Base-by-base conservation (phyloP, 2,329 filamentous ascomycete species). In the Metarhizium brunneum region DNA sequence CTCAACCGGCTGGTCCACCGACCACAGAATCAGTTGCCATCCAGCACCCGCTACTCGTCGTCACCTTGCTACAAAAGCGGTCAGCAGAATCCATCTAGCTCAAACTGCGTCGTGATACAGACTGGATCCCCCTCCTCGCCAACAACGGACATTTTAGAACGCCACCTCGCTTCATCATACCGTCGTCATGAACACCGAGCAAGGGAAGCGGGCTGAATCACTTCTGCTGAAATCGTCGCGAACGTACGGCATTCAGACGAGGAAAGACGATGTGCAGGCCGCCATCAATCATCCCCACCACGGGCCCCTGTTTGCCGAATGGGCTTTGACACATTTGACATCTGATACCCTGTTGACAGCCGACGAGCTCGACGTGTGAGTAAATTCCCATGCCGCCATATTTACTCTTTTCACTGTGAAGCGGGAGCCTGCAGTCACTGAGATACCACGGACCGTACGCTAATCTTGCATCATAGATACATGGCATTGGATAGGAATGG, bases 321-420 rank as follows among this genome's bases (percentile, higher is more conserved):
- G 81, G 81, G 75, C 75, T 16, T 65, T 69, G 32, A 64, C 71
- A 59, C 76, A 81, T 62, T 69, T 84, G 38, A 67, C 66, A 13
- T 63, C 69, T 2, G 79, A 82, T 58, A 81, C 78, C 30, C 70
- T 84, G 13, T 68, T 84, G 45, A 78, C 76, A 47, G 70, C 69
- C 55, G 77, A 83, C 62, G 81, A 84, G 67, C 68, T 81, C 57
- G 71, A 73, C 50, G 63, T 79, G 81, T 84, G 69, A 66, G 73
- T 30, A 11, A 45, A 20, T 36, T 10, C 29, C 6, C 45, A 47
- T 29, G 10, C 43, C 4, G 25, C 25, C 3, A 25, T 35, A 35
- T 8, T 20, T 63, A 47, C 52, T 38, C 49, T 52, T 48, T 18
- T 47, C 42, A 43, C 51, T 62, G 52, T 60, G 53, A 40, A 16